Base-by-base conservation (phyloP, 352 stramenopile species). In the Globisporangium perplexum region DNA sequence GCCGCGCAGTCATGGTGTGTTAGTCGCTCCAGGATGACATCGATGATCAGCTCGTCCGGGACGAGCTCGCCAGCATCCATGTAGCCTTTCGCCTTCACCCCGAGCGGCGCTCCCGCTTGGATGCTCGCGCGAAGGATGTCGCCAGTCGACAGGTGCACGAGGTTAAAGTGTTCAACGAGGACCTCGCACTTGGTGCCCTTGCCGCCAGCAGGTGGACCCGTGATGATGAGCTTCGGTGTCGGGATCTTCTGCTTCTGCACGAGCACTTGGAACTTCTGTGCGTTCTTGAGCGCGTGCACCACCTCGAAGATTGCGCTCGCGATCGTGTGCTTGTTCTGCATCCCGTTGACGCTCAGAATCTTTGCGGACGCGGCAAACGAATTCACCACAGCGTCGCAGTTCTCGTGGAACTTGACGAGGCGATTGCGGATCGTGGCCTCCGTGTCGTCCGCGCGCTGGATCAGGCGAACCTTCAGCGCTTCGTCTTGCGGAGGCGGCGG, bases 131-230 rank as follows among this genome's bases (percentile, higher is more conserved):
- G 78, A 23, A 98, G 68, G 63, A 98, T 96, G 56, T 98, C 92
- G 0, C 93, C 93, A 26, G 90, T 97, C 26, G 83, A 95, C 8
- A 98, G 61, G 68, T 98, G 93, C 18, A 98, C 82, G 4, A 98
- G 77, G 53, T 88, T 85, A 53, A 94, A 93, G 31, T 82, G 73
- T 4, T 80, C 69, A n/a, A 83, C 82, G 22, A 98, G 91, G 24
- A 88, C 48, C 61, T 97, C 88, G 64, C 95, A 98, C 66, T 98
- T 92, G 22, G 93, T 98, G 17, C 95, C 95, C 70, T 98, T 98
- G 41, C 93, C 95, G 17, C 77, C 86, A 0, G 93, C 95, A 0
- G 95, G 93, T 26, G 92, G 88, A 36, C 94, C 95, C 1, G 83
- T 76, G 49, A 97, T 96, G 46, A 97, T 90, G 28, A 97, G 55